Evolutionary conservation across 2,329 filamentous ascomycete genomes (phyloP).

Genomic region (Ophiocordyceps polyrhachis-furcata): DNA sequence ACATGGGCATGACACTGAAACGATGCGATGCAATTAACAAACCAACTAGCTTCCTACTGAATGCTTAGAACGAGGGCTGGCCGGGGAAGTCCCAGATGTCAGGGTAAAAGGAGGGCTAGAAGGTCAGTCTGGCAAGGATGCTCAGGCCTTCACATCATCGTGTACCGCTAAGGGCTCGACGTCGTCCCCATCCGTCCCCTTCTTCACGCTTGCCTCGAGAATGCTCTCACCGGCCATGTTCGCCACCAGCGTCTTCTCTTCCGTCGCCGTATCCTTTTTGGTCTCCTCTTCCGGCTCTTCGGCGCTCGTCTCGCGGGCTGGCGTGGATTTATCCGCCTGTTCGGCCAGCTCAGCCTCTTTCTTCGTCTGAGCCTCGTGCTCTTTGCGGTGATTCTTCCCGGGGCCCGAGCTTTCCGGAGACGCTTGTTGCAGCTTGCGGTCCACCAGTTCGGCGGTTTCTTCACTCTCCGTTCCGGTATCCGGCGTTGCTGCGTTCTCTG

Average conservation of each 20-base stretch:
- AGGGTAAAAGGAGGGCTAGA: neutral
- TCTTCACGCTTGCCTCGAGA: conserved; percentile 18
- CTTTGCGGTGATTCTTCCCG: neutral
- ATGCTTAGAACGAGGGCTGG: neutral
- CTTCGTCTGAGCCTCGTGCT: neutral
- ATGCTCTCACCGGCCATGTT: conserved; percentile 26
- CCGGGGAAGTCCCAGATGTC: neutral
- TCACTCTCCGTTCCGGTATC: conserved; percentile 2
- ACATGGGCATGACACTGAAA: neutral
- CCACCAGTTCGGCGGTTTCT: neutral
- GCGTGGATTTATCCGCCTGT: neutral
- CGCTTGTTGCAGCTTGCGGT: neutral
- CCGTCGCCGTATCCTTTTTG: conserved; percentile 1
- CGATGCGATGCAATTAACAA: neutral
- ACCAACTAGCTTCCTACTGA: neutral
- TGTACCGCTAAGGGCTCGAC: conserved; percentile 17
- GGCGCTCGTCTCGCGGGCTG: neutral
- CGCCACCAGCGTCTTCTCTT: conserved; percentile 18
- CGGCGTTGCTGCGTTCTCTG: conserved; percentile 4
- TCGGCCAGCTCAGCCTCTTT: neutral
- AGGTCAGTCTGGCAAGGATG: neutral
- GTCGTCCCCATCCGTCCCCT: conserved; percentile 13
- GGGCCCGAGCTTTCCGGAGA: neutral
- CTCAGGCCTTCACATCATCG: conserved; percentile 14
- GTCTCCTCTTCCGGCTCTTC: neutral